phyloP scores from a whole-genome alignment of 2,329 filamentous ascomycete species.

The Westerdykella aurantiaca region DNA sequence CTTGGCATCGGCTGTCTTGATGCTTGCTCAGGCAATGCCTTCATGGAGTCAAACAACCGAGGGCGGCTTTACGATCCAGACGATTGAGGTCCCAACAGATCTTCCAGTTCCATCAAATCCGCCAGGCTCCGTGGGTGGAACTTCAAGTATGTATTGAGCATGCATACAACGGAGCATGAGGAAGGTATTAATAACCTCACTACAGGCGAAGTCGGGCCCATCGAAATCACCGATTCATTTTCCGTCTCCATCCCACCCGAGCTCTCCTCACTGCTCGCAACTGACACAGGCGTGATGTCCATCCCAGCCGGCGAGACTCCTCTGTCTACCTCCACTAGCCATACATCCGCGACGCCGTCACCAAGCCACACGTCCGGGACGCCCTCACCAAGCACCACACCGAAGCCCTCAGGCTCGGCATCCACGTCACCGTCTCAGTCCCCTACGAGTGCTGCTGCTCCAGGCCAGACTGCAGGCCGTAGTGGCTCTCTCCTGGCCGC shows the following conservation, averaged over 20 bases:
- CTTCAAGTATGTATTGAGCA: not conserved
- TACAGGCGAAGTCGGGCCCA: constrained; percentile 4
- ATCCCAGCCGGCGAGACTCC: constrained; percentile 22
- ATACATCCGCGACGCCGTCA: not conserved
- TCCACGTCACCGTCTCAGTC: too few species aligned
- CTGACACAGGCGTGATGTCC: constrained; percentile 5
- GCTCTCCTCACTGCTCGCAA: not conserved
- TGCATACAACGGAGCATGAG: not conserved
- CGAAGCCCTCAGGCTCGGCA: not conserved
- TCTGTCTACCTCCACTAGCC: constrained; percentile 5
- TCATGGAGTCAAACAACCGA: constrained; percentile 18
- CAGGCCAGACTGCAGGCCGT: not conserved
- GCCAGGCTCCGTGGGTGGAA: not conserved
- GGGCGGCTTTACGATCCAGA: constrained; percentile 25
- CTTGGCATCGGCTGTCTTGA: constrained; percentile 18
- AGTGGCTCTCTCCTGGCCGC: constrained; percentile 10
- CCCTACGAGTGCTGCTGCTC: not conserved
- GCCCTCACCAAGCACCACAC: not conserved
- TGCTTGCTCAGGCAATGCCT: constrained; percentile 22
- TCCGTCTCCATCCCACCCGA: not conserved
- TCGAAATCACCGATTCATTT: not conserved
- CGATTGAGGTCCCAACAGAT: constrained; percentile 1
- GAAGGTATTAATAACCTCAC: not conserved
- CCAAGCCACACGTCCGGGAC: not conserved
- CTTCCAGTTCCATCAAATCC: not conserved